Percentiles rank a stretch among this genome's conserved stretches.
phyloP scores from a whole-genome alignment of 2,329 filamentous ascomycete genomes.

The Podosphaera fusca region DNA sequence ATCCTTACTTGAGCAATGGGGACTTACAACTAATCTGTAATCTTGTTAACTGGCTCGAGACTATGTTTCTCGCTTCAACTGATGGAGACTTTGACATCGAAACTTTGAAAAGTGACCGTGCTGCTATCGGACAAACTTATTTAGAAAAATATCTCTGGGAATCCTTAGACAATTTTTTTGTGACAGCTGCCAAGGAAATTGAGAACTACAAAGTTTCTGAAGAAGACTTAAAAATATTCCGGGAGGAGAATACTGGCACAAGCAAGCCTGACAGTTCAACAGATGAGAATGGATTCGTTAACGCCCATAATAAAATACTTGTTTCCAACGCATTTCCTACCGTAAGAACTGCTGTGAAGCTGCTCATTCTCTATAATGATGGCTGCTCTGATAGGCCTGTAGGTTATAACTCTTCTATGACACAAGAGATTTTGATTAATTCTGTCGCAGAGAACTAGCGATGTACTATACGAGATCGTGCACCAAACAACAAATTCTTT shows the following conservation, averaged over 20 bases:
- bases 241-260: background rate
- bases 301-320: constrained; percentile 24
- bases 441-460: constrained; percentile 14
- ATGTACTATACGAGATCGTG: constrained; percentile 60
- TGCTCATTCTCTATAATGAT: constrained; percentile 35
- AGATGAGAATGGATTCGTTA: background rate
- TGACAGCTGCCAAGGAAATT: constrained; percentile 13
- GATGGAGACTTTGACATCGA: constrained; percentile 10
- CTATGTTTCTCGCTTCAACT: constrained; percentile 10
- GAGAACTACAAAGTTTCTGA: constrained; percentile 13
- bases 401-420: constrained; percentile 3
- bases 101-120: constrained; percentile 8
- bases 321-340: constrained; percentile 35
- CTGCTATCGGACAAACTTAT: constrained; percentile 10
- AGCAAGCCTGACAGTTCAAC: background rate
- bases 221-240: constrained; percentile 8
- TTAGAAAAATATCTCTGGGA: constrained; percentile 15
- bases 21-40: constrained; percentile 12
- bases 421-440: background rate
- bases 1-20: constrained; percentile 11
- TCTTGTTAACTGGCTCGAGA: constrained; percentile 14
- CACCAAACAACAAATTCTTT: constrained; percentile 74
- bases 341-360: constrained; percentile 32
- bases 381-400: constrained; percentile 14
- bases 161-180: constrained; percentile 13